Evolutionary conservation across 2,329 filamentous ascomycete genomes (phyloP), one percentile per base, ranked within the genome.

Genomic region (Diaporthe amygdali): DNA sequence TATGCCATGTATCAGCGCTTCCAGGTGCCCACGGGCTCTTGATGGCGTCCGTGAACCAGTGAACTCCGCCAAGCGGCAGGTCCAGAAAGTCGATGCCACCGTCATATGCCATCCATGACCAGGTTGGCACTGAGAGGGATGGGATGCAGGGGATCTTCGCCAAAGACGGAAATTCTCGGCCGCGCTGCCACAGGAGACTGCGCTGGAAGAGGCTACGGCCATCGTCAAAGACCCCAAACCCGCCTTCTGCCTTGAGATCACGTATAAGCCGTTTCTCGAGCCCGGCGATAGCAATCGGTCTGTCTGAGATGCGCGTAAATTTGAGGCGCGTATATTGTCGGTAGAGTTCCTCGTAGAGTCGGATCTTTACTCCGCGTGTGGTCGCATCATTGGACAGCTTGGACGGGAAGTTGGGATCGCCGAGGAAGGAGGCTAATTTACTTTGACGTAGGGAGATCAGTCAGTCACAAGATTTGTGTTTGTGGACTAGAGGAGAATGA

Each of bases 91-190:
- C 63, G 3, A 82, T 81, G 0, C 61, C 74, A 3, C 80, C 80
- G 2, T 76, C 25, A 34, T 81, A 80, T 0, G 76, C 78, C 78
- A 81, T 82, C 80, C 80, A 82, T 0, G 80, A 82, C 81, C 81
- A 82, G 0, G 76, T 72, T 2, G 80, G 80, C 0, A 77, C 75
- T 5, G 34, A 6, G 10, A 44, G 47, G 1, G 56, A 54, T 8
- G 30, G 8, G 4, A 34, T 25, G 25, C 56, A 72, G 0, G 15
- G 44, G 20, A 76, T 75, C 30, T 6, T 59, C 3, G 25, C 7
- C 15, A 75, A 49, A 8, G 34, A 17, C 6, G 37, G 9, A 2
- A 30, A 8, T 14, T 74, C 73, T 20, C 63, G 37, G 20, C 69
- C 77, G 1, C 76, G 75, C 9, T 73, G 68, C 78, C 79, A 81